These are phyloP conservation scores for Citrus australasica DNA, from an alignment of 345 rosid species.

Conservation along the genomic window DNA sequence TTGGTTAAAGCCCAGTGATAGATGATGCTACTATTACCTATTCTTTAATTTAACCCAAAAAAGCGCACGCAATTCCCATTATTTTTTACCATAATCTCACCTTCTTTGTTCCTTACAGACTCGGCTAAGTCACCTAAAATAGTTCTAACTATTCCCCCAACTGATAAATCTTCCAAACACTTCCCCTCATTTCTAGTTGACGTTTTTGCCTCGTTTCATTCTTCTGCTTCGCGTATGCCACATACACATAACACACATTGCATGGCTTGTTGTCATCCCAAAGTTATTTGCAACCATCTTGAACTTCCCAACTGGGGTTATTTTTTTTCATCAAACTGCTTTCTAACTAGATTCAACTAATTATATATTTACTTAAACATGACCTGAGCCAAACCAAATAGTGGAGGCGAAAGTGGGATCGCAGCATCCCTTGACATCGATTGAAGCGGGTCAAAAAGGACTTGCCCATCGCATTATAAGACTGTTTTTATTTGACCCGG, in stretches of 20 bases:
- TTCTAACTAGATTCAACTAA: not conserved
- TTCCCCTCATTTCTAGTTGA: not conserved
- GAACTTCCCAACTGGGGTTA: not conserved
- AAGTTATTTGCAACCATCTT: not conserved
- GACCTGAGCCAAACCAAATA: not conserved
- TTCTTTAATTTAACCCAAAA: not conserved
- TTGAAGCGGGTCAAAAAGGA: not conserved
- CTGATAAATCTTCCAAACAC: constrained; percentile 15
- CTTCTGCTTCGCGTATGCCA: not conserved
- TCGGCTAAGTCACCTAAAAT: constrained; percentile 11
- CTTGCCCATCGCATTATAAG: not conserved
- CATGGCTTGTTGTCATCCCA: not conserved
- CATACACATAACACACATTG: not conserved
- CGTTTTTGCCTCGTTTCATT: not conserved
- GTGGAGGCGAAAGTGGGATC: not conserved
- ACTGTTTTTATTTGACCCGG: not conserved
- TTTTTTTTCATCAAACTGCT: not conserved
- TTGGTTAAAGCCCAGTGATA: not conserved
- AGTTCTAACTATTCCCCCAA: constrained; percentile 26
- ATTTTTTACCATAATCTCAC: constrained; percentile 18
- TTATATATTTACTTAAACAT: not conserved
- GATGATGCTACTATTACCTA: not conserved
- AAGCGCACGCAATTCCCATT: constrained; percentile 24
- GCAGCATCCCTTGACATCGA: not conserved
- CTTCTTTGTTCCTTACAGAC: constrained; percentile 5